phyloP scores from a whole-genome alignment of 1,284 basidiomycete genomes.

The Polyporus tsugae region DNA sequence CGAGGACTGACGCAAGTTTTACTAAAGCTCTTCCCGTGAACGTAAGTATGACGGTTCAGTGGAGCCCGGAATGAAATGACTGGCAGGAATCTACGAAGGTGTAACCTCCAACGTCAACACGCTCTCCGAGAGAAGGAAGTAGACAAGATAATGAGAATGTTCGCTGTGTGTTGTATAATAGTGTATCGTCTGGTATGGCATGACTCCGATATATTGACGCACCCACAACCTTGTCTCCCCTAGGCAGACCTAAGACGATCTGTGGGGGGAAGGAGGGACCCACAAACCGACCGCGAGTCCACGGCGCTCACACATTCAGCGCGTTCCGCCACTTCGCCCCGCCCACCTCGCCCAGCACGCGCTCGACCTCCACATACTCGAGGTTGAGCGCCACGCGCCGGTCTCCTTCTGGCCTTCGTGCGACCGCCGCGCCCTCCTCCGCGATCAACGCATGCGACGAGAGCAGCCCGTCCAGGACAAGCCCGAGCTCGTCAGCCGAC shows the following conservation, averaged over 20 bases:
- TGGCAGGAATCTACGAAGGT: too few relatives aligned
- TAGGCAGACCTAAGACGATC: too few relatives aligned
- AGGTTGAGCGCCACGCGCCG: slow-evolving; percentile 72
- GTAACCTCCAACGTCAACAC: neutral
- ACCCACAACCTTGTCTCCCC: too few relatives aligned
- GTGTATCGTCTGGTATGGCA: neutral
- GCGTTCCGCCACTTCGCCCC: slow-evolving; percentile 73
- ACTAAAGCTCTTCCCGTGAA: neutral
- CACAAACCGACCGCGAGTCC: neutral
- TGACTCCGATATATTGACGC: too few relatives aligned
- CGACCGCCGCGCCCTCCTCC: slow-evolving; percentile 64
- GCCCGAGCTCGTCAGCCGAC: slow-evolving; percentile 59
- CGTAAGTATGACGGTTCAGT: too few relatives aligned
- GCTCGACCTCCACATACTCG: slow-evolving; percentile 76
- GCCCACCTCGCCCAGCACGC: slow-evolving; percentile 76
- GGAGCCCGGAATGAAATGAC: too few relatives aligned
- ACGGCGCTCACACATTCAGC: slow-evolving; percentile 41
- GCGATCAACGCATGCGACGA: slow-evolving; percentile 76
- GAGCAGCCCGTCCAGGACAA: slow-evolving; percentile 73
- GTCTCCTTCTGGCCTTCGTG: slow-evolving; percentile 64
- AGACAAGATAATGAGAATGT: neutral
- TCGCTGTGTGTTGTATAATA: neutral
- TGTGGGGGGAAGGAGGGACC: too few relatives aligned
- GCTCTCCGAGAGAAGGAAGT: neutral
- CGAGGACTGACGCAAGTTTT: neutral